Conservation (phyloP, 805 yeast genomes). For the Naumovozyma dairenensis region DNA sequence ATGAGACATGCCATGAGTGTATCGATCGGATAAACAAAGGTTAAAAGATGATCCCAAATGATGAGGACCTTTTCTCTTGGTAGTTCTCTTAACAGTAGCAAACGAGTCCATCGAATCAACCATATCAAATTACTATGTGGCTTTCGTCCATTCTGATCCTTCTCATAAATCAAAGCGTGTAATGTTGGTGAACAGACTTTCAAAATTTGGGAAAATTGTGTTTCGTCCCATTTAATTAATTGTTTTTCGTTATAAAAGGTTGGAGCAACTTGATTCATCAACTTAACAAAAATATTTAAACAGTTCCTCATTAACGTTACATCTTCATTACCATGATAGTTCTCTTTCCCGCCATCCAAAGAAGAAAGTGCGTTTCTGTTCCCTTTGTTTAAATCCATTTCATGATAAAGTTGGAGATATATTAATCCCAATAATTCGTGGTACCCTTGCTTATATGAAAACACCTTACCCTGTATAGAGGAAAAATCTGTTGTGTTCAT, state of each 20-base stretch:
- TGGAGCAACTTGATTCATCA: constrained; percentile 20
- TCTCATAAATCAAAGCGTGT: constrained; percentile 8
- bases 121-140: constrained; percentile 18
- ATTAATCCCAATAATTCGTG: constrained; percentile 25
- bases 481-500: not conserved
- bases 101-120: constrained; percentile 28
- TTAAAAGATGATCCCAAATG: constrained; percentile 27
- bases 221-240: constrained; percentile 20
- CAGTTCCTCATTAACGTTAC: constrained; percentile 14
- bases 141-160: constrained; percentile 3
- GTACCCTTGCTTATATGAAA: constrained; percentile 27
- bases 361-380: constrained; percentile 2
- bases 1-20: constrained; percentile 18
- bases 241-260: constrained; percentile 20
- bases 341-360: no score
- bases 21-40: constrained; percentile 17
- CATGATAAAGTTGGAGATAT: constrained; percentile 17
- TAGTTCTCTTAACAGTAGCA: constrained; percentile 24
- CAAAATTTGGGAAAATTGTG: constrained; percentile 16
- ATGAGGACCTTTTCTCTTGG: constrained; percentile 15
- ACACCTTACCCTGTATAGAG: no score
- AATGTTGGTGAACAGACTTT: constrained; percentile 12
- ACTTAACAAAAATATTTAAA: constrained; percentile 17
- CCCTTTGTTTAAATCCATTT: constrained; percentile 2
- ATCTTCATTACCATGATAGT: no score